phyloP scores from a whole-genome alignment of 1,139 yeast species.

The Pneumocystis oryctolagi region DNA sequence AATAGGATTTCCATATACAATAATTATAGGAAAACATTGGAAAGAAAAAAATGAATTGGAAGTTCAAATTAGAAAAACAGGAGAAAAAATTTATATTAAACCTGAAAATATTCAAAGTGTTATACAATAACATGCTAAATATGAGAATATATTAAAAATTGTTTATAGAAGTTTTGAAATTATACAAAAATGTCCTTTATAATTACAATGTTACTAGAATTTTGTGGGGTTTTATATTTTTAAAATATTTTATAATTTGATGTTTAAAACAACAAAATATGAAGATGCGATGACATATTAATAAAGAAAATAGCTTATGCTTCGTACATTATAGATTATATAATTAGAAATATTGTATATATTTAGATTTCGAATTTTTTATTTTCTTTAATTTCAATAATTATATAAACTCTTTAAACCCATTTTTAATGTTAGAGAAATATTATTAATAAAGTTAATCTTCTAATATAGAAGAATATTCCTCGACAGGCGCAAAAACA shows the following conservation, averaged over 20 bases:
- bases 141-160: neutral
- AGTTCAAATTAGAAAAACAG: neutral
- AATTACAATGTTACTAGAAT: too few relatives aligned
- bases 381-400: too few relatives aligned
- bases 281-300: too few relatives aligned
- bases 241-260: too few relatives aligned
- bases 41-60: conserved; percentile 19
- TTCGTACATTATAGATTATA: too few relatives aligned
- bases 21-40: conserved; percentile 25
- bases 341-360: too few relatives aligned
- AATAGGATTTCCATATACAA: conserved; percentile 26
- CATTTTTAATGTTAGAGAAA: neutral
- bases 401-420: neutral
- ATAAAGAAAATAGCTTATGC: too few relatives aligned
- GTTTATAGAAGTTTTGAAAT: neutral
- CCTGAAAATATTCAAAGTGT: neutral
- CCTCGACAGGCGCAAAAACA: conserved; percentile 78
- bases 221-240: too few relatives aligned
- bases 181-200: neutral
- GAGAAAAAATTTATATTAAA: neutral
- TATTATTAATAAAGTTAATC: neutral
- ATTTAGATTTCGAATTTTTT: neutral
- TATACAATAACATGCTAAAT: neutral
- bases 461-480: conserved; percentile 55
- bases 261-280: too few relatives aligned